These are phyloP conservation scores for Pseudocohnilembus persalinus DNA, from an alignment of 169 alveolate species.

Conservation along the genomic window DNA sequence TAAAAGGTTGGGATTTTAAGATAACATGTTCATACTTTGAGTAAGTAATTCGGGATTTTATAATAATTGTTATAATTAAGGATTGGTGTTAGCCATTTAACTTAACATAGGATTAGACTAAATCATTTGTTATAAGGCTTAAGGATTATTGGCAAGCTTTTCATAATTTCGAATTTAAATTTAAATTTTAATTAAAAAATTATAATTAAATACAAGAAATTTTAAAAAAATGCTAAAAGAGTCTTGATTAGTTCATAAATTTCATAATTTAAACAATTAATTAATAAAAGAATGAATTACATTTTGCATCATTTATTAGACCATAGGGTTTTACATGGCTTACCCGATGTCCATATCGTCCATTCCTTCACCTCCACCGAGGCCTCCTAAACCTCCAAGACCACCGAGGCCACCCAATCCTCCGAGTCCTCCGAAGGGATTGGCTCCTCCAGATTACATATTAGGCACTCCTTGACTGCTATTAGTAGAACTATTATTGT, in stretches of 20 bases:
- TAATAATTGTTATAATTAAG: conserved; percentile 26
- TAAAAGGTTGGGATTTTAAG: background rate
- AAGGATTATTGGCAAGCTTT: conserved; percentile 22
- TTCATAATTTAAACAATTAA: no score
- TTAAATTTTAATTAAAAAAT: no score
- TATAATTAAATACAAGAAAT: no score
- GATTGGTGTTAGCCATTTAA: conserved; percentile 26
- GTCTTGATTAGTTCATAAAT: no score
- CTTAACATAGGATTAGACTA: conserved; percentile 35
- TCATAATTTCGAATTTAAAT: no score
- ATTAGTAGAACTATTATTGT: background rate
- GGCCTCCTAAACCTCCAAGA: conserved; percentile 39
- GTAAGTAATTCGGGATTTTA: conserved; percentile 32
- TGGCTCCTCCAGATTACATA: conserved; percentile 55
- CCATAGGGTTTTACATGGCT: conserved; percentile 12
- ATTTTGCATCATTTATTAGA: conserved; percentile 11
- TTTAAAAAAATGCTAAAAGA: no score
- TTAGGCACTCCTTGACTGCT: conserved; percentile 22
- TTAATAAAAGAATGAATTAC: background rate
- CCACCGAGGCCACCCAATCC: conserved; percentile 47
- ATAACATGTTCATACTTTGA: conserved; percentile 37
- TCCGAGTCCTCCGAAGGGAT: conserved; percentile 50
- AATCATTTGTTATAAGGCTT: conserved; percentile 28
- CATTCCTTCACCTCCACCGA: conserved; percentile 37
- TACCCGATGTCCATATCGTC: conserved; percentile 28